Base-by-base conservation (phyloP, 805 yeast species). In the Myxozyma sirexii region DNA sequence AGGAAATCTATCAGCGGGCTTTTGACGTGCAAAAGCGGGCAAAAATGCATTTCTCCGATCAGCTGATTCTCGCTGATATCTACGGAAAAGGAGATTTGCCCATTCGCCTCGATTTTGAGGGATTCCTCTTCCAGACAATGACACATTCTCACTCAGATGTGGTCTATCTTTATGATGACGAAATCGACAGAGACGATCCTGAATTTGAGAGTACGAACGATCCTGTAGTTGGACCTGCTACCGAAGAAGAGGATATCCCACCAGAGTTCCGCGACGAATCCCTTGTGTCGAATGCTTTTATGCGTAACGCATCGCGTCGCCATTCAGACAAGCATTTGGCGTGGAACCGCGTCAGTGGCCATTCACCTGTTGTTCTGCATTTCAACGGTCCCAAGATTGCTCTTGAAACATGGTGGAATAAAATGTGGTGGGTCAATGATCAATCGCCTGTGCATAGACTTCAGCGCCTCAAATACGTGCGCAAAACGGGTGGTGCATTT, bases 391-490 rank as follows among this genome's bases (percentile, higher is more conserved):
- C 64, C 17, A 63, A 63, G 51, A 49, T 55, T n/a, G 56, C 65
- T 26, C 57, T 63, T 29, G 62, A 62, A 26, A 60, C 62, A 21
- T 63, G 66, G 66, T 63, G 66, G 66, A 52, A 48, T 37, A 54
- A 63, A 48, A 63, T 63, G 66, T 63, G 66, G 66, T 63, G 62
- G 62, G 56, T 62, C n/a, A 49, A 60, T 26, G 61, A 62, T 31
- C 56, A 48, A 26, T 45, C 54, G 7, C 63, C 64, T 17, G 54
- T 45, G 17, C 57, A 39, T 15, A 60, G 66, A 7, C 46, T 55
- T 27, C 64, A 52, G 39, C 49, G 59, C 3, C 48, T 62, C 24
- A 51, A 60, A 43, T 31, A 56, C 29, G 66, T 53, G 31, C 61
- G 66, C 23, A 44, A 42, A 39, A 48, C 44, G 2, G 57, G 58